A percentile compares a stretch with the other conserved stretches of the same genome.
These are phyloP conservation scores for Citrus cavaleriei DNA, from an alignment of 345 rosid genomes.

Conservation along the genomic window DNA sequence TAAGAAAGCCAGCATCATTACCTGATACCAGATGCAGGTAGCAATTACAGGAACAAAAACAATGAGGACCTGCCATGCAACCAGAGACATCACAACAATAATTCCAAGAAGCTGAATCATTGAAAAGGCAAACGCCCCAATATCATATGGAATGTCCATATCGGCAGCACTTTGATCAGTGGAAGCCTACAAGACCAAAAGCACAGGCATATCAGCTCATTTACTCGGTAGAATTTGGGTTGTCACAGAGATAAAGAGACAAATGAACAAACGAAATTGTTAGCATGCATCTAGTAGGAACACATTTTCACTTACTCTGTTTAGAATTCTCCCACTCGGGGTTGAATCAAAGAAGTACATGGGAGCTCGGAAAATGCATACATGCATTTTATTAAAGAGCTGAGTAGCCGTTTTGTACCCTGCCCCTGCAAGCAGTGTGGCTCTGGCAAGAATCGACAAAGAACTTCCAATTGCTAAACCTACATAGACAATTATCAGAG, in stretches of 20 bases:
- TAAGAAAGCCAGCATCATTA: constrained; percentile 7
- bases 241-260: neutral
- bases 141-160: constrained; percentile 39
- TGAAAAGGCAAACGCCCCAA: constrained; percentile 42
- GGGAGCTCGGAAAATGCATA: constrained; percentile 65
- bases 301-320: constrained; percentile 33
- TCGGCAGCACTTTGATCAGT: constrained; percentile 74
- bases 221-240: neutral
- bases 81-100: constrained; percentile 57
- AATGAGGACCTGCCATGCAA: constrained; percentile 59
- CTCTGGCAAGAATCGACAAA: constrained; percentile 43
- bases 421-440: constrained; percentile 40
- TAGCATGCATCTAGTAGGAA: neutral
- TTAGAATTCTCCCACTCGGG: constrained; percentile 63
- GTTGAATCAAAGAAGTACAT: constrained; percentile 81
- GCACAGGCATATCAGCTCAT: neutral
- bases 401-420: constrained; percentile 59
- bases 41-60: constrained; percentile 51
- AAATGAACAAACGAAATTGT: neutral
- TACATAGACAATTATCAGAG: constrained; percentile 50
- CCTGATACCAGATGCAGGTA: constrained; percentile 59
- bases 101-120: constrained; percentile 54
- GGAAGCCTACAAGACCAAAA: constrained; percentile 44
- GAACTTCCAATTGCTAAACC: constrained; percentile 51
- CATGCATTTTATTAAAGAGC: constrained; percentile 63